Base-by-base conservation (phyloP, 345 rosid genomes). In the Populus euphratica region DNA sequence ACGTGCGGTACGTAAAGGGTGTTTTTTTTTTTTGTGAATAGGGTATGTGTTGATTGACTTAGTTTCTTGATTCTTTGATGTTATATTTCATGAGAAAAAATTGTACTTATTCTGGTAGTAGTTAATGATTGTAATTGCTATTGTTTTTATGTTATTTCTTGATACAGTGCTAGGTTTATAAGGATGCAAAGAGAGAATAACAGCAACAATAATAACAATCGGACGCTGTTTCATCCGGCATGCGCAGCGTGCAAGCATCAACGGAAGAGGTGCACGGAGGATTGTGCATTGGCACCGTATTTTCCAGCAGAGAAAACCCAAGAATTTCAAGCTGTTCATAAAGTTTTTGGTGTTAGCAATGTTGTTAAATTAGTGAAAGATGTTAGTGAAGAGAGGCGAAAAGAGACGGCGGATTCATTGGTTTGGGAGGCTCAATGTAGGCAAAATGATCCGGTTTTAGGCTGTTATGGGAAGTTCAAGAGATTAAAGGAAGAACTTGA, bases 341-440 rank as follows among this genome's bases (percentile, higher is more conserved):
- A 67, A 72, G 77, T 89, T 1, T 91, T 85, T 11, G 93, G 95
- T 0, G 91, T 88, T 1, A 83, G 88, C 77, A 91, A 89, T 23
- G 87, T 87, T 6, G 75, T 81, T 16, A 96, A 91, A 80, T 85
- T 93, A 70, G 80, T 93, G 16, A 79, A 84, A 3, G 76, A 66
- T 16, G 92, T 83, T 4, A 35, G 72, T 0, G 86, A 81, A 20
- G 93, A 86, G 17, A 90, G 93, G 69, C 80, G 93, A 10, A 79
- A 76, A 20, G 73, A 52, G 33, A 79, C 85, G 1, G 86, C 87
- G 1, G 94, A 96, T 41, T 92, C 99, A 0, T 70, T 96, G 4
- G 80, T 92, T 13, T 93, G 98, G 99, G 96, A 93, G 80, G 97
- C 99, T 5, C 43, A 67, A 20, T 89, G 91, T 52, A 80, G 99